Evolutionary conservation across 352 stramenopile species (phyloP).

Genomic region (Phytophthora pseudosyringae): DNA sequence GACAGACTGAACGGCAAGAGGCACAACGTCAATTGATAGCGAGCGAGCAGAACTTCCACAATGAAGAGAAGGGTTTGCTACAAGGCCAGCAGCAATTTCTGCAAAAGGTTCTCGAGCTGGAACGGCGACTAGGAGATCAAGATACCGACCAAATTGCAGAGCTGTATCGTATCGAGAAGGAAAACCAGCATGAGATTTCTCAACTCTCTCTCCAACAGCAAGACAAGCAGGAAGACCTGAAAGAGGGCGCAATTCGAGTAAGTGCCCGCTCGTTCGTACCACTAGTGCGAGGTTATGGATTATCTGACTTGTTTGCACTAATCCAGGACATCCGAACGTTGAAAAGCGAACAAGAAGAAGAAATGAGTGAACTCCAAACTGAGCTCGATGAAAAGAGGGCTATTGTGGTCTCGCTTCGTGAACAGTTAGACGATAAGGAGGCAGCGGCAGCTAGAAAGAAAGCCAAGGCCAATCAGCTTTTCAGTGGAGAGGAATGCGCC

Average conservation of each 20-base stretch:
- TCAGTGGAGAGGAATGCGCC: constrained; percentile 62
- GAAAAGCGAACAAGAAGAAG: constrained; percentile 67
- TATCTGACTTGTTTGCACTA: background rate
- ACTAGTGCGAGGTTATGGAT: background rate
- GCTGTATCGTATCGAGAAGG: constrained; percentile 66
- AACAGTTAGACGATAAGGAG: constrained; percentile 63
- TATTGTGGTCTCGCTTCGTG: constrained; percentile 51
- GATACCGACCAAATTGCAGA: constrained; percentile 73
- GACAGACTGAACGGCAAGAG: constrained; percentile 55
- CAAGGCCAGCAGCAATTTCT: constrained; percentile 66
- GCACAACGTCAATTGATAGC: constrained; percentile 64
- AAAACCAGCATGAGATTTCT: constrained; percentile 51
- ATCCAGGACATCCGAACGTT: constrained; percentile 61
- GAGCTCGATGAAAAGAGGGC: constrained; percentile 61
- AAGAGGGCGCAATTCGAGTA: constrained; percentile 64
- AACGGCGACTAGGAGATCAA: constrained; percentile 66
- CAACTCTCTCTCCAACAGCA: constrained; percentile 51
- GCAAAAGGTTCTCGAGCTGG: constrained; percentile 69
- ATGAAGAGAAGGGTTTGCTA: constrained; percentile 72
- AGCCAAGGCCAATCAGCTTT: constrained; percentile 46
- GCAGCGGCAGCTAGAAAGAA: constrained; percentile 44
- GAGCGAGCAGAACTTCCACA: constrained; percentile 69
- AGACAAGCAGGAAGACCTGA: constrained; percentile 68
- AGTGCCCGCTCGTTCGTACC: background rate
- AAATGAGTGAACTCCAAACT: constrained; percentile 50